Conservation (phyloP, 306 rosid species). For the Glycine tomentella region DNA sequence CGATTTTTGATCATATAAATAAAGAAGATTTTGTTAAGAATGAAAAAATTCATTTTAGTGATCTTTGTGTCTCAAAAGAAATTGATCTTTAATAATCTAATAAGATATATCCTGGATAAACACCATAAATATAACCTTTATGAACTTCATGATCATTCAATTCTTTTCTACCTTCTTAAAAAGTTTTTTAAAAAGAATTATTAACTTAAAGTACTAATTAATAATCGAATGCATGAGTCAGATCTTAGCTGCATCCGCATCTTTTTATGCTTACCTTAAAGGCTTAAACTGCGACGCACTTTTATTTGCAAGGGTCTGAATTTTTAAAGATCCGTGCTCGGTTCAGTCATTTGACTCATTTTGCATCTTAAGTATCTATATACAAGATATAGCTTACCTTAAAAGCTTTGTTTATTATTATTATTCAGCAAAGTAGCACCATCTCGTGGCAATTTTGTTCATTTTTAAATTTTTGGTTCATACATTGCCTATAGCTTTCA, state of each 20-base stretch:
- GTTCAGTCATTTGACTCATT: too few species aligned
- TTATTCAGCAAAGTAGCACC: slow-evolving; percentile 18
- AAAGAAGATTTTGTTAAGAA: too few species aligned
- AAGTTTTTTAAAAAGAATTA: neutral
- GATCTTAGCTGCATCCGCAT: slow-evolving; percentile 6
- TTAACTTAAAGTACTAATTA: neutral
- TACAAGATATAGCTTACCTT: neutral
- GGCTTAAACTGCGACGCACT: neutral
- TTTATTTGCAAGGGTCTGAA: neutral
- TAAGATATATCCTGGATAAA: too few species aligned
- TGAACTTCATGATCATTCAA: neutral
- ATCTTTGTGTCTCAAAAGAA: too few species aligned
- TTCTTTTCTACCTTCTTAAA: neutral
- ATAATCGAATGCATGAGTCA: slow-evolving; percentile 20
- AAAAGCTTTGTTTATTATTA: slow-evolving; percentile 18
- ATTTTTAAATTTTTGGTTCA: neutral
- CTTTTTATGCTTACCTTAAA: slow-evolving; percentile 17
- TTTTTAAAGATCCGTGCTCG: neutral
- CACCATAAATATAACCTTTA: too few species aligned
- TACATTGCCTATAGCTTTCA: neutral
- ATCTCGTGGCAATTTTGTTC: neutral
- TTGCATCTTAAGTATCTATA: neutral
- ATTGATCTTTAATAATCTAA: too few species aligned
- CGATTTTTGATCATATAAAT: too few species aligned
- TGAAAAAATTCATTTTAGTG: too few species aligned